These are phyloP conservation scores for Phyllostachys edulis DNA, from an alignment of 176 grass and related monocot species.

Conservation along the genomic window DNA sequence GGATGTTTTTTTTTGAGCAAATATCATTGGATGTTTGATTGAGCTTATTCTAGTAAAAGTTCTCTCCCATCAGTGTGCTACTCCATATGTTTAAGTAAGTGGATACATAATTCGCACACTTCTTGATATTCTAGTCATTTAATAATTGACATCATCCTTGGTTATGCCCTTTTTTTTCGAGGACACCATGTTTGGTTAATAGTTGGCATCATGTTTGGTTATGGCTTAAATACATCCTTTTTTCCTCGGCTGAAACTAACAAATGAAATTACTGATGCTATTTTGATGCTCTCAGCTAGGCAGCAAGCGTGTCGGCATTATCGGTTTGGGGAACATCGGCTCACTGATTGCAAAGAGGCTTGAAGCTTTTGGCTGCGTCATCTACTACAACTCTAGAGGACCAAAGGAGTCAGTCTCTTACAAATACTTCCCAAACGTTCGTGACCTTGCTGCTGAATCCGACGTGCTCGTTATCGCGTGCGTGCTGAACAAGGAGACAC, in stretches of 20 bases:
- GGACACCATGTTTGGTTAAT: too few species aligned
- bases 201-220: background rate
- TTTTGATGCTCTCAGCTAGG: conserved; percentile 25
- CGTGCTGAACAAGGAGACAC: conserved; percentile 38
- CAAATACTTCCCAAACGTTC: conserved; percentile 6
- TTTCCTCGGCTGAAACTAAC: background rate
- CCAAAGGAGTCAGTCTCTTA: conserved; percentile 14
- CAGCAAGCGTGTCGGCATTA: conserved; percentile 43
- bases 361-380: conserved; percentile 27
- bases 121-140: background rate
- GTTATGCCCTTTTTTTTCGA: too few species aligned
- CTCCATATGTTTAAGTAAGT: background rate
- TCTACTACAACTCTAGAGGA: conserved; percentile 32
- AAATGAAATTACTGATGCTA: background rate
- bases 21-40: background rate
- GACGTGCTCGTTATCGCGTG: conserved; percentile 43
- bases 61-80: background rate
- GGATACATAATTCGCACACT: background rate
- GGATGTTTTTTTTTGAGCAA: too few species aligned
- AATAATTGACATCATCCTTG: background rate
- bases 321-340: conserved; percentile 43
- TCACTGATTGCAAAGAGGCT: conserved; percentile 40
- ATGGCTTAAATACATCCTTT: background rate
- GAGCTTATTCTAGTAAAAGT: background rate
- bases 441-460: conserved; percentile 22